Evolutionary conservation across 176 grass and related monocot genomes (phyloP).

Genomic region (Hordeum marinum): DNA sequence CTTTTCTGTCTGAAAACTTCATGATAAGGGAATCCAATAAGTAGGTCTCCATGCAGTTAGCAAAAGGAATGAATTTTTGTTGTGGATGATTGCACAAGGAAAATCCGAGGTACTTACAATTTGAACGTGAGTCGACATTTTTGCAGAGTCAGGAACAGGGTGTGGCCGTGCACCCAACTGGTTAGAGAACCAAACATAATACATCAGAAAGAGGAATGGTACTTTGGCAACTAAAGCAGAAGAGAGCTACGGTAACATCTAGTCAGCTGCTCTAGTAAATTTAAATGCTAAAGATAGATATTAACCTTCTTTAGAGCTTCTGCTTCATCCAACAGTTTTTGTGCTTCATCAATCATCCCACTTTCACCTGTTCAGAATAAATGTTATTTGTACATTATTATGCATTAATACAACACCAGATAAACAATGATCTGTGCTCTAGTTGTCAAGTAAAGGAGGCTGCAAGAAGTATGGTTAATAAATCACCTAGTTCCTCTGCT

Average conservation of each 20-base stretch:
- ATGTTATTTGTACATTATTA: not conserved
- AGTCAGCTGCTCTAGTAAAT: not conserved
- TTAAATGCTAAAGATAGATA: slow-evolving; percentile 25
- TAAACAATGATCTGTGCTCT: not conserved
- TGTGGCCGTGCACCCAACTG: slow-evolving; percentile 66
- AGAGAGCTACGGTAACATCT: slow-evolving; percentile 15
- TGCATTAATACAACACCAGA: not conserved
- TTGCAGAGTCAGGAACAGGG: slow-evolving; percentile 54
- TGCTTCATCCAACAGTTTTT: slow-evolving; percentile 90
- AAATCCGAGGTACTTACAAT: slow-evolving; percentile 62
- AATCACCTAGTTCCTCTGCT: slow-evolving; percentile 85
- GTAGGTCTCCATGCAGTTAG: not conserved
- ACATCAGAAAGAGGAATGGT: not conserved
- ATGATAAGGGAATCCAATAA: not conserved
- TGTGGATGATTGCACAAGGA: not conserved
- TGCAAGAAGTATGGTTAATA: slow-evolving; percentile 7
- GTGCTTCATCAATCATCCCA: slow-evolving; percentile 92
- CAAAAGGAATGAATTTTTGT: slow-evolving; percentile 1
- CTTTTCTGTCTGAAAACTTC: not conserved
- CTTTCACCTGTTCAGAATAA: slow-evolving; percentile 59
- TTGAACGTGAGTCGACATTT: slow-evolving; percentile 73
- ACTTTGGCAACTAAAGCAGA: slow-evolving; percentile 11
- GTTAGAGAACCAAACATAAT: slow-evolving; percentile 14
- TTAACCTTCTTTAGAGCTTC: slow-evolving; percentile 93
- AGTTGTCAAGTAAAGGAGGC: slow-evolving; percentile 2